phyloP scores from a whole-genome alignment of 345 rosid genomes.

The Populus simonii region DNA sequence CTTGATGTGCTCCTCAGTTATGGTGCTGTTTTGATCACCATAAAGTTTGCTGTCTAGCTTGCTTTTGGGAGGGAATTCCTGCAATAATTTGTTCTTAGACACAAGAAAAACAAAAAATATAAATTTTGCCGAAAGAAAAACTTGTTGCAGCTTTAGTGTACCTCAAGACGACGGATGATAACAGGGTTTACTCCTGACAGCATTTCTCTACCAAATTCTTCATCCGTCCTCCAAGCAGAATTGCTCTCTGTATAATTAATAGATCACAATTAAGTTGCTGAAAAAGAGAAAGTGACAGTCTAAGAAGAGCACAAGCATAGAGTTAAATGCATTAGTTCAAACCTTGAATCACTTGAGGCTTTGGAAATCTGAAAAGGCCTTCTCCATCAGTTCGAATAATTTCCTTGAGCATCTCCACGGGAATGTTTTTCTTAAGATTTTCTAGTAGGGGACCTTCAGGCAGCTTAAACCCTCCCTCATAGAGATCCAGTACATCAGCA shows the following conservation, averaged over 20 bases:
- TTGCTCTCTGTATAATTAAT: constrained; percentile 20
- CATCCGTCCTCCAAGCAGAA: constrained; percentile 48
- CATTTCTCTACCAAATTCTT: constrained; percentile 45
- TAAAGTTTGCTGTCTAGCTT: constrained; percentile 15
- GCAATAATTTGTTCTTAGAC: background rate
- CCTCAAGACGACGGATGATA: constrained; percentile 29
- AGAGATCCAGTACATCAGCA: constrained; percentile 31
- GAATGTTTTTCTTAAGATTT: constrained; percentile 24
- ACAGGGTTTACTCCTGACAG: constrained; percentile 41
- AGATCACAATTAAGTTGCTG: background rate
- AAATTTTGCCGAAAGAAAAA: background rate
- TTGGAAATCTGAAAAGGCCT: constrained; percentile 30
- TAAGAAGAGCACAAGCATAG: background rate
- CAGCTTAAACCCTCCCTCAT: constrained; percentile 37
- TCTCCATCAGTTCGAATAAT: constrained; percentile 37
- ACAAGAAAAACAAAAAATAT: background rate
- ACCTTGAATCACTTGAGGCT: constrained; percentile 44
- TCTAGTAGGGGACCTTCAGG: constrained; percentile 23
- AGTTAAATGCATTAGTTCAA: background rate
- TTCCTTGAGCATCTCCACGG: constrained; percentile 38
- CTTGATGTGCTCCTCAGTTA: constrained; percentile 27
- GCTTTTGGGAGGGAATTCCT: constrained; percentile 39
- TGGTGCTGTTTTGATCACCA: constrained; percentile 31
- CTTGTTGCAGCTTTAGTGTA: background rate
- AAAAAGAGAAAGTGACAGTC: background rate